Evolutionary conservation across 305 asterid species (phyloP).

Genomic region (Caryopteris hybrid): DNA sequence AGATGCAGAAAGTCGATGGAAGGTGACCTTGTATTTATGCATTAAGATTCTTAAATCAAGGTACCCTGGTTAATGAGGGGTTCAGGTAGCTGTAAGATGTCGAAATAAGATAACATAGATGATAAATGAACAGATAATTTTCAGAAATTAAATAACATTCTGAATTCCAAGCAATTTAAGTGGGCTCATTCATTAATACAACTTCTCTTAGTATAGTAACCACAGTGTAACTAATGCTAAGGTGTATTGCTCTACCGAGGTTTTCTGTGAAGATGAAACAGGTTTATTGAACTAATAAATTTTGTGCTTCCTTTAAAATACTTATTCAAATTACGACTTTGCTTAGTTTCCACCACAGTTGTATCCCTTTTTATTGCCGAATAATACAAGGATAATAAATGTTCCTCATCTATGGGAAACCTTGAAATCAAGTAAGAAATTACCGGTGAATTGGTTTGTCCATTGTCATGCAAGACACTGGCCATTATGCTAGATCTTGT

Average conservation of each 20-base stretch:
- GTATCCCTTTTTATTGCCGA: neutral
- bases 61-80: neutral
- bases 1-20: neutral
- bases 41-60: neutral
- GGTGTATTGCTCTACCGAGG: neutral
- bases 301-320: neutral
- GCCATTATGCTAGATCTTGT: conserved; percentile 84
- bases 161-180: neutral
- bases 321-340: neutral
- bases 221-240: neutral
- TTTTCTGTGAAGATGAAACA: neutral
- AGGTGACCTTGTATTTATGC: neutral
- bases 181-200: neutral
- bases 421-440: neutral
- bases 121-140: neutral
- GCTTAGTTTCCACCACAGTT: conserved; percentile 7
- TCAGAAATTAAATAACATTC: neutral
- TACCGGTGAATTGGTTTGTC: conserved; percentile 63
- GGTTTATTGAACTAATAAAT: neutral
- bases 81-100: neutral
- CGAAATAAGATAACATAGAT: neutral
- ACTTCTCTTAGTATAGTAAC: neutral
- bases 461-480: conserved; percentile 43
- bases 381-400: neutral
- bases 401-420: neutral